Evolutionary conservation across 306 rosid species (phyloP).

Genomic region (Trifolium subterraneum): DNA sequence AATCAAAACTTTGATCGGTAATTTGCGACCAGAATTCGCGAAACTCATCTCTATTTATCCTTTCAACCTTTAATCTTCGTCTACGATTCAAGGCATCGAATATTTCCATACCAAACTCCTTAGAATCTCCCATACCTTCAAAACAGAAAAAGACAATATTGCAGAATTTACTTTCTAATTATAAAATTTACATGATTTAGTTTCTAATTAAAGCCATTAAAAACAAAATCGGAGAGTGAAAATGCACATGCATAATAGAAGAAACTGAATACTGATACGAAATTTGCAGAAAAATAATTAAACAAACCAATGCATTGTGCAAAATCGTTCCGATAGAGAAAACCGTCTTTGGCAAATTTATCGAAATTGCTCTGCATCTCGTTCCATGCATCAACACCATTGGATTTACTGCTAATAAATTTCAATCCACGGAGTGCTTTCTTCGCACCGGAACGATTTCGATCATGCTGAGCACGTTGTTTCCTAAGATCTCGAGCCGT

Average conservation of each 20-base stretch:
- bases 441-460: slow-evolving; percentile 80
- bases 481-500: slow-evolving; percentile 83
- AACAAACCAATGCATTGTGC: slow-evolving; percentile 92
- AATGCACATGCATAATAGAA: too few relatives aligned
- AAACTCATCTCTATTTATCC: slow-evolving; percentile 75
- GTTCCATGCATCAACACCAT: slow-evolving; percentile 82
- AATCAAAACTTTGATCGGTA: slow-evolving; percentile 94
- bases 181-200: too few relatives aligned
- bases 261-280: too few relatives aligned
- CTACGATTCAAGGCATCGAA: slow-evolving; percentile 87
- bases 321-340: slow-evolving; percentile 77
- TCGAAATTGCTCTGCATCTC: slow-evolving; percentile 73
- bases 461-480: slow-evolving; percentile 94
- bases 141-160: too few relatives aligned
- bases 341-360: slow-evolving; percentile 72
- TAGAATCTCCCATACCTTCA: slow-evolving; percentile 89
- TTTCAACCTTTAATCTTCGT: slow-evolving; percentile 74
- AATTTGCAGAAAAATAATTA: background rate
- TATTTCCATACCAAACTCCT: slow-evolving; percentile 84
- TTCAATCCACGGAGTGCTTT: slow-evolving; percentile 87
- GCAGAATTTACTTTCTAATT: too few relatives aligned
- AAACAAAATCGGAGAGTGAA: too few relatives aligned
- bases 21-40: slow-evolving; percentile 89
- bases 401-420: slow-evolving; percentile 73
- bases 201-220: background rate